These are phyloP conservation scores for Rosa lucieae DNA, from an alignment of 306 rosid genomes.

Conservation along the genomic window DNA sequence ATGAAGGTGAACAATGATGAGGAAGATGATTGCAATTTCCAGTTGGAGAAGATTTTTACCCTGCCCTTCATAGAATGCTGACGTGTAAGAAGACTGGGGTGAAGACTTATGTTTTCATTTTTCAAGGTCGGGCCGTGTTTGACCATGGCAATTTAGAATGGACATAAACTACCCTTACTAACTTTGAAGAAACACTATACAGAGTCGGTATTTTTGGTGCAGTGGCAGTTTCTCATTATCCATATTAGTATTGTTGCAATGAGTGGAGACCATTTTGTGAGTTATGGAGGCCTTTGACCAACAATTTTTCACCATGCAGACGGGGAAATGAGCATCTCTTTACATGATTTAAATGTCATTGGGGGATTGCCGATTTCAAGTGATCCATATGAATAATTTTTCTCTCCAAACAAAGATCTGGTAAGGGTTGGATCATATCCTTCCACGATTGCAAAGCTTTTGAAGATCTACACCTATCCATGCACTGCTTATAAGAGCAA, in stretches of 20 bases:
- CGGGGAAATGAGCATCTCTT: not conserved
- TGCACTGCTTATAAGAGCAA: too few relatives aligned
- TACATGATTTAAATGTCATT: not conserved
- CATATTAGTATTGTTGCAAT: accelerated
- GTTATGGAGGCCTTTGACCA: not conserved
- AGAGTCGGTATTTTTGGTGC: not conserved
- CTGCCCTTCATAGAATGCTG: not conserved
- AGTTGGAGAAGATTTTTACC: not conserved
- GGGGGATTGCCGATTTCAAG: not conserved
- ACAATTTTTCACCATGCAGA: not conserved
- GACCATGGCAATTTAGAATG: not conserved
- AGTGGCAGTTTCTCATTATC: not conserved
- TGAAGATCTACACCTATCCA: not conserved
- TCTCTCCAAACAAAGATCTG: not conserved
- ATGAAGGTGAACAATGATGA: too few relatives aligned
- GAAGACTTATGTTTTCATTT: too few relatives aligned
- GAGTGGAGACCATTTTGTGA: not conserved
- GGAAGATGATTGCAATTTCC: too few relatives aligned
- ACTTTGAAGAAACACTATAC: not conserved
- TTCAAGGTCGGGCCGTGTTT: not conserved
- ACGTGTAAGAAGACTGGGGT: not conserved
- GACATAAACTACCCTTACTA: not conserved
- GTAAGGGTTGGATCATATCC: accelerated
- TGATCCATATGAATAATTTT: not conserved
- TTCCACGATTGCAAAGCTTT: not conserved